phyloP scores from a whole-genome alignment of 768 basidiomycete genomes.

The Collybia nuda region DNA sequence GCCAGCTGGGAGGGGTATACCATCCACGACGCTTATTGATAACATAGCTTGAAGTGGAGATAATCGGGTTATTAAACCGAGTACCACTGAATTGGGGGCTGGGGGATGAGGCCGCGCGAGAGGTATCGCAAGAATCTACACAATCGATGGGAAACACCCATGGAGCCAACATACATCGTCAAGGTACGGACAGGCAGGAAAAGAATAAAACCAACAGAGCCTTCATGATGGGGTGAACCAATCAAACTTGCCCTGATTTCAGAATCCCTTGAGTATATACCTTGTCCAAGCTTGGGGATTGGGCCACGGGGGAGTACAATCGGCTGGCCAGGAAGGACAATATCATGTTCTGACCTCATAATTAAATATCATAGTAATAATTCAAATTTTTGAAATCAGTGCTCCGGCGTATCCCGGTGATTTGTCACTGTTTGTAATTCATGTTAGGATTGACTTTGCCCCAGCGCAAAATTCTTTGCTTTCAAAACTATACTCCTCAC shows the following conservation, averaged over 20 bases:
- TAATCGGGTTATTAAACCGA: constrained; percentile 81
- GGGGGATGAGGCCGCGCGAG: constrained; percentile 75
- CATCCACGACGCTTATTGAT: constrained; percentile 86
- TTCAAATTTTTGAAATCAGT: not conserved
- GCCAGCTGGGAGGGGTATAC: constrained; percentile 73
- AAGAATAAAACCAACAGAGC: constrained; percentile 58
- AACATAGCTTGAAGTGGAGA: constrained; percentile 83
- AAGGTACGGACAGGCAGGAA: constrained; percentile 14
- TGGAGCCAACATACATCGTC: constrained; percentile 11
- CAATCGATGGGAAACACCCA: constrained; percentile 3
- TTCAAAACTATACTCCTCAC: constrained; percentile 13
- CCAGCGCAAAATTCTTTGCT: constrained; percentile 26
- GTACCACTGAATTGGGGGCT: constrained; percentile 68
- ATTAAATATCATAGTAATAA: too few relatives aligned
- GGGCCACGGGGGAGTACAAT: constrained; percentile 57
- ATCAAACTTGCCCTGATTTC: constrained; percentile 69
- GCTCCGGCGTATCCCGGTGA: constrained; percentile 13
- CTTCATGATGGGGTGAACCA: constrained; percentile 59
- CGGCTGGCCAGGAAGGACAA: constrained; percentile 79
- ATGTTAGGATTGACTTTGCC: constrained; percentile 18
- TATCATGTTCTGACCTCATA: constrained; percentile 15
- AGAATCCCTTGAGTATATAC: constrained; percentile 65
- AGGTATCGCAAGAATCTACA: constrained; percentile 61
- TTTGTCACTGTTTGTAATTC: constrained; percentile 32
- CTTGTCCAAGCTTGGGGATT: constrained; percentile 57